Evolutionary conservation across 768 basidiomycete species (phyloP), one percentile per base, ranked within the genome.

Genomic region (Lentinula edodes): DNA sequence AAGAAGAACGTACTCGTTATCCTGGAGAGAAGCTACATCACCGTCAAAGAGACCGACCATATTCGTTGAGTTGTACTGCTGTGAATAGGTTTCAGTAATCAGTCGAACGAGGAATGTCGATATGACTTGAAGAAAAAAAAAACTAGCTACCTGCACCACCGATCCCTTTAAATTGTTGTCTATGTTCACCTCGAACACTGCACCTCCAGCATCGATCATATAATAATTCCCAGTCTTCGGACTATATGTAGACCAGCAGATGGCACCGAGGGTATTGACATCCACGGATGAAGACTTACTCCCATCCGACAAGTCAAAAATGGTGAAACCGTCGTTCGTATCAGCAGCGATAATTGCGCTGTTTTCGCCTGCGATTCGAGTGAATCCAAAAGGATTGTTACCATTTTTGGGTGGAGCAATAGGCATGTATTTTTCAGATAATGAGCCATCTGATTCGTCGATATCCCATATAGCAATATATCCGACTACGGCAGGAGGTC

Each of bases 391-490:
- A 1, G 80, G 80, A 13, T 80, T 73, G 1, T 77, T 68, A 13
- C 80, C 82, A 36, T 79, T 78, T n/a, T 64, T 56, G 2, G 75
- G 63, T 8, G 78, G 74, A 28, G 70, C 64, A 34, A 78, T 65
- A 6, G 71, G 67, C 60, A 68, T 68, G 70, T 76, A 77, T 60
- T 79, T 69, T 38, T 66, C 38, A 2, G 81, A 80, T 43, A 83
- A 75, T 6, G 76, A 73, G 12, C 77, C 78, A 58, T 80, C 75
- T 23, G 46, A 48, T 23, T 20, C 6, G 13, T 61, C 72, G 60
- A 83, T 72, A 61, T 80, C 77, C 78, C 79, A 84, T 15, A 76
- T 72, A 13, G 83, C 81, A 61, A 84, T 70, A 70, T 79, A 81
- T 28, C 81, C 81, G 5, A 48, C 46, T 48, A 48, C 78, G 78